Base-by-base conservation (phyloP, 2,329 filamentous ascomycete species). In the Colletotrichum spinosum region DNA sequence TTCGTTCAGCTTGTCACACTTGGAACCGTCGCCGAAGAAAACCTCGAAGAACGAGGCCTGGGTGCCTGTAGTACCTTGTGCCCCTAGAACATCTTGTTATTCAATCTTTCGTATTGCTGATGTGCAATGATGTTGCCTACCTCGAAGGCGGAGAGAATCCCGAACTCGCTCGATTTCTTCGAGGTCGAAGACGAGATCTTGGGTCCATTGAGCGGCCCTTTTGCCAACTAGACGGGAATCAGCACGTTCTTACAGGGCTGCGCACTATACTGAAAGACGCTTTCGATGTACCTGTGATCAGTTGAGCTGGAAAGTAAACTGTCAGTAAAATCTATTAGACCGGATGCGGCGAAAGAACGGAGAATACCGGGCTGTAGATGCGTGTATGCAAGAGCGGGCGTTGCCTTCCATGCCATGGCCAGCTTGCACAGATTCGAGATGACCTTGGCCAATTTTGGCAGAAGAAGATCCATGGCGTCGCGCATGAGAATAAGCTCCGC, bases 381-480 rank as follows among this genome's bases (percentile, higher is more conserved):
- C 7, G 93, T 96, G 79, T 91, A 96, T 8, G 87, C 91, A 6
- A 96, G 84, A 34, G 89, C 90, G 2, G 92, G 90, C 69, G 90
- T 50, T 9, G 60, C 68, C 68, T 61, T 62, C 68, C 86, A 90
- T 74, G 94, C 75, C 65, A 90, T 75, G 6, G 93, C 90, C 75
- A 97, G 96, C 38, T 83, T 76, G 35, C 86, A 83, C 34, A 97
- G 83, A 77, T 94, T 94, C 67, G 86, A 80, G 69, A 97, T 90
- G 60, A 94, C 90, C 70, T 89, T 92, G 55, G 93, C 92, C 7
- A 97, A 79, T 78, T 94, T 97, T 41, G 88, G 88, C 8, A 92
- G 81, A 3, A 97, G 76, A n/a, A 97, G 80, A 70, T 94, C 88
- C 60, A 97, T 80, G 7, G 88, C 93, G 34, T 80, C 73, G 25